Conservation (phyloP, 1,139 yeast genomes). For the Sugiyamaella novakii region DNA sequence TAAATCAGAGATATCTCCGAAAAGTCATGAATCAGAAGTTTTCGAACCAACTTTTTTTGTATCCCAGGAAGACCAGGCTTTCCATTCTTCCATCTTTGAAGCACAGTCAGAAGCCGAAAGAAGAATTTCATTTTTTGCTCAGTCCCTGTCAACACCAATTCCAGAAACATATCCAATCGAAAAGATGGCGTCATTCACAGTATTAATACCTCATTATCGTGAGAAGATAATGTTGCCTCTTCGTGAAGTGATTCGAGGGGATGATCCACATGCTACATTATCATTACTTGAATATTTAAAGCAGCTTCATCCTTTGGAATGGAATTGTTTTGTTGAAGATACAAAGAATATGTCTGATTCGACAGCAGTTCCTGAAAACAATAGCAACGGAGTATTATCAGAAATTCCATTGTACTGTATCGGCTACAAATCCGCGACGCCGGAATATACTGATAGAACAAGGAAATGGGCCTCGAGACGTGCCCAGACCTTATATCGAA, state of each 20-base stretch:
- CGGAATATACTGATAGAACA: constrained; percentile 65
- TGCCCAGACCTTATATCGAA: constrained; percentile 75
- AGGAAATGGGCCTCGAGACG: constrained; percentile 82
- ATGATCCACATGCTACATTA: constrained; percentile 58
- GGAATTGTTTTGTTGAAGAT: constrained; percentile 75
- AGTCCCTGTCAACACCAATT: constrained; percentile 75
- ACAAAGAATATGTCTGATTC: constrained; percentile 20
- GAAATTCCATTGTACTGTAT: constrained; percentile 71
- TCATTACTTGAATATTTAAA: constrained; percentile 76
- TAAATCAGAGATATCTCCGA: constrained; percentile 6
- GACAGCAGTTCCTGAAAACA: neutral
- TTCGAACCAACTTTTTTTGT: constrained; percentile 68
- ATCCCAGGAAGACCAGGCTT: constrained; percentile 66
- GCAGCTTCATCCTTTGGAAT: constrained; percentile 66
- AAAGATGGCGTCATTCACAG: constrained; percentile 82
- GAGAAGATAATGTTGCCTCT: constrained; percentile 70
- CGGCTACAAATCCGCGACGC: constrained; percentile 68
- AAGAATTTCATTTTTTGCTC: constrained; percentile 84
- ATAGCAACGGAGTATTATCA: constrained; percentile 9
- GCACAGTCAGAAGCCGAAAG: constrained; percentile 77
- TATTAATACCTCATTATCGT: constrained; percentile 79
- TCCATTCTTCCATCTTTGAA: constrained; percentile 47
- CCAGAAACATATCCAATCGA: constrained; percentile 72
- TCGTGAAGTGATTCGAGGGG: constrained; percentile 67
- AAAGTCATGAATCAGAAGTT: constrained; percentile 37